Conservation (phyloP, 1,284 basidiomycete species). For the Neolentinus lepideus region DNA sequence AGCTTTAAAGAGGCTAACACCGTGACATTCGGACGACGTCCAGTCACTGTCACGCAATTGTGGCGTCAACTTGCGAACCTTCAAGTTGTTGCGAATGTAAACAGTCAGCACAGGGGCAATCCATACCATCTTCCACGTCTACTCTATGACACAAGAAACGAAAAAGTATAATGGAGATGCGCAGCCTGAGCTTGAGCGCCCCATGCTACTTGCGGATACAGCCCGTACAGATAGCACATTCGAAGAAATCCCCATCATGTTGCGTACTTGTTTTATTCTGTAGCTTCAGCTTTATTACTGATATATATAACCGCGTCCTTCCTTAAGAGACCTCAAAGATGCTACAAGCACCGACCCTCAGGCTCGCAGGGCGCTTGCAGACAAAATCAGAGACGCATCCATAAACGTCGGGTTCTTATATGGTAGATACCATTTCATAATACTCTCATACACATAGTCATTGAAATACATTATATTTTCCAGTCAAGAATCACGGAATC, state of each 20-base stretch:
- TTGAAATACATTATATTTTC: neutral
- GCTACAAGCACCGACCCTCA: constrained; percentile 33
- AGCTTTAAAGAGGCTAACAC: too few species aligned
- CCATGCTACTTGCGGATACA: constrained; percentile 10
- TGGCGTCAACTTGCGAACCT: too few species aligned
- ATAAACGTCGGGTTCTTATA: constrained; percentile 80
- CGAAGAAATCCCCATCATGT: constrained; percentile 28
- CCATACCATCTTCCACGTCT: too few species aligned
- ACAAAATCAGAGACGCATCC: constrained; percentile 60
- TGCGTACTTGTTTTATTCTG: constrained; percentile 4
- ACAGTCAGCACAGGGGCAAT: too few species aligned
- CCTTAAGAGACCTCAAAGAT: constrained; percentile 56
- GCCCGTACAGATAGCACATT: constrained; percentile 22
- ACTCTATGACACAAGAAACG: too few species aligned
- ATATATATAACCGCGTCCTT: neutral
- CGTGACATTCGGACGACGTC: too few species aligned
- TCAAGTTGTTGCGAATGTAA: too few species aligned
- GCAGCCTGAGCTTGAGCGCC: neutral
- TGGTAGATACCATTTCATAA: constrained; percentile 32
- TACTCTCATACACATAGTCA: neutral
- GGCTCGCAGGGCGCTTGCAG: constrained; percentile 37
- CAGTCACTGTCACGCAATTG: too few species aligned
- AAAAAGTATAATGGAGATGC: too few species aligned
- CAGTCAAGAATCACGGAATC: constrained; percentile 71
- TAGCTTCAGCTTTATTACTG: neutral